A percentile compares a stretch with the other conserved stretches of the same genome.
phyloP scores from a whole-genome alignment of 768 basidiomycete genomes.

The Tulasnella sp. region DNA sequence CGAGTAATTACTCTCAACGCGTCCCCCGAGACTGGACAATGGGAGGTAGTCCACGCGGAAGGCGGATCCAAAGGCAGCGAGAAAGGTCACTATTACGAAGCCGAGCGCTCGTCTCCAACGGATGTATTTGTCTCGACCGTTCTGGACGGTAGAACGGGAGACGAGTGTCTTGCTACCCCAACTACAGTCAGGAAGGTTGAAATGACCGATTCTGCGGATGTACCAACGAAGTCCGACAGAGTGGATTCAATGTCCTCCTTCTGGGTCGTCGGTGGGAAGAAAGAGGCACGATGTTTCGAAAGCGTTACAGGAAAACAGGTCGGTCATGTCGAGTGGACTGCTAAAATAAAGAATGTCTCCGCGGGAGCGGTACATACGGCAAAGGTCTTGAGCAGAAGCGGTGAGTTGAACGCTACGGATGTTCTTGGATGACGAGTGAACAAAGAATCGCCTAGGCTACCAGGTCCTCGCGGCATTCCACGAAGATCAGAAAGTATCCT shows the following conservation, averaged over 20 bases:
- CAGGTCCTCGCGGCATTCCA: constrained; percentile 48
- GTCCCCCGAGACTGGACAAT: constrained; percentile 30
- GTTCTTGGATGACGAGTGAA: neutral
- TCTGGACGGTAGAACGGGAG: constrained; percentile 43
- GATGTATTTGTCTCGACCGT: constrained; percentile 29
- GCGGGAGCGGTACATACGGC: constrained; percentile 34
- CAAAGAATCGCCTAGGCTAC: constrained; percentile 28
- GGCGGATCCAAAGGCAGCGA: neutral
- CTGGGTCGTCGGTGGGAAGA: constrained; percentile 44
- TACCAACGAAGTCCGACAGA: constrained; percentile 23
- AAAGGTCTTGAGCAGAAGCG: constrained; percentile 39
- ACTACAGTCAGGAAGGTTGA: constrained; percentile 31
- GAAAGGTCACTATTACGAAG: neutral
- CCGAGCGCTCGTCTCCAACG: neutral
- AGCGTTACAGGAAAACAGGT: constrained; percentile 57
- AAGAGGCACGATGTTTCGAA: constrained; percentile 43
- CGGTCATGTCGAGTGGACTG: constrained; percentile 55
- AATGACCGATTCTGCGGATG: constrained; percentile 31
- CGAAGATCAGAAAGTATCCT: constrained; percentile 20
- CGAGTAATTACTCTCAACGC: constrained; percentile 44
- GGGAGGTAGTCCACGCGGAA: neutral
- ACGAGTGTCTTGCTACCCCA: constrained; percentile 19
- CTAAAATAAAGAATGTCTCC: constrained; percentile 38
- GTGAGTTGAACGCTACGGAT: neutral
- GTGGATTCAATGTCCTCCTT: constrained; percentile 27